Conservation (phyloP, 2,329 filamentous ascomycete species). For the Aspergillus texensis region DNA sequence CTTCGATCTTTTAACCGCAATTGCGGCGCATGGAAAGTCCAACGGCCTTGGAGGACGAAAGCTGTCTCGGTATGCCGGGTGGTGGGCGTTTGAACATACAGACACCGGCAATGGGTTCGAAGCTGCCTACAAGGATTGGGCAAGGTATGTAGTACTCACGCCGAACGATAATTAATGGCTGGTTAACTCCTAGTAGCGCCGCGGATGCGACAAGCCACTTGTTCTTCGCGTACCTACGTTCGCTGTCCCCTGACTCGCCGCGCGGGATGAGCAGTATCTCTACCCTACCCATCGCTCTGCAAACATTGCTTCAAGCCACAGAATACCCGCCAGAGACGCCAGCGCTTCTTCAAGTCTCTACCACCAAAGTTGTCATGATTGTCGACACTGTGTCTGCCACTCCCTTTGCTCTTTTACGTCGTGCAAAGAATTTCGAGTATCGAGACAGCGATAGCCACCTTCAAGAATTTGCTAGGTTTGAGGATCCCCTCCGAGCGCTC, state of each 20-base stretch:
- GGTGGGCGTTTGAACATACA: constrained; percentile 96
- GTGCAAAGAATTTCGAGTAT: constrained; percentile 94
- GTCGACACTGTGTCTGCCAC: constrained; percentile 94
- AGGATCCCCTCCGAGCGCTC: constrained; percentile 83
- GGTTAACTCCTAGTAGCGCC: constrained; percentile 61
- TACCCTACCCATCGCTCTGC: constrained; percentile 83
- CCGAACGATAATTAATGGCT: not conserved
- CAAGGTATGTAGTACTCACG: constrained; percentile 58
- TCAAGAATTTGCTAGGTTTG: constrained; percentile 81
- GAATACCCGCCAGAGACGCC: constrained; percentile 88
- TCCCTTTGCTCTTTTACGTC: constrained; percentile 84
- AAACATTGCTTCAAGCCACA: constrained; percentile 86
- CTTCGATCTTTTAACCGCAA: constrained; percentile 87
- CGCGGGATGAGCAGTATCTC: constrained; percentile 77
- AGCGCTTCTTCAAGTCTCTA: constrained; percentile 73
- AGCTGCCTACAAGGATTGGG: constrained; percentile 88
- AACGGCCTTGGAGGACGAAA: constrained; percentile 94
- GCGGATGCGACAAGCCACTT: constrained; percentile 95
- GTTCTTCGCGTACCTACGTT: constrained; percentile 96
- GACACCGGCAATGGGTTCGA: constrained; percentile 92
- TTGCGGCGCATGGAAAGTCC: constrained; percentile 88
- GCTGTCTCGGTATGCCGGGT: constrained; percentile 90
- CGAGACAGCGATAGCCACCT: constrained; percentile 84
- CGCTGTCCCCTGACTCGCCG: constrained; percentile 75
- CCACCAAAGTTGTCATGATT: constrained; percentile 93